Base-by-base conservation (phyloP, 345 rosid species). In the Linum usitatissimum region DNA sequence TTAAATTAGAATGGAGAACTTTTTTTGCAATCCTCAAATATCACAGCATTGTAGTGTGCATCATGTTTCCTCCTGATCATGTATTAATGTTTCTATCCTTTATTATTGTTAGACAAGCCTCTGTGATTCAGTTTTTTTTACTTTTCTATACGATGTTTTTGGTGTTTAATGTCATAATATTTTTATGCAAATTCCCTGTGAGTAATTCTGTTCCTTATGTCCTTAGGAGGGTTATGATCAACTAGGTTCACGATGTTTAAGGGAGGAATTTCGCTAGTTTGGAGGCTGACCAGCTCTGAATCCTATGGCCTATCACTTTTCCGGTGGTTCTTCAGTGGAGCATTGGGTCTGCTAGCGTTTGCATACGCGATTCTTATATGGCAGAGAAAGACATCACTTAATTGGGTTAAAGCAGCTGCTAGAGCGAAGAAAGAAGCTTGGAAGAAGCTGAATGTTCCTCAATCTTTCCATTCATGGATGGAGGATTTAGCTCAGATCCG, bases 321-420 rank as follows among this genome's bases (percentile, higher is more conserved):
- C 6, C 86, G 89, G 42, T 83, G 85, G 80, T 71, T 79, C 36
- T 66, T 78, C 9, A 80, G 81, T 28, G 77, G 78, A 15, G 66
- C 76, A 18, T 60, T 79, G 38, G 84, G 89, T 2, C 3, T 79
- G 23, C 57, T 76, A 1, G 84, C 77, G 53, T 54, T 84, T 45
- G 40, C 76, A 1, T 81, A 79, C 68, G 78, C 70, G 8, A 71
- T 80, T 56, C 75, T 81, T 45, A 84, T 64, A 73, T 84, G 89
- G 89, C 89, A 84, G 74, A 77, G 77, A 53, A 84, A 61, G 36
- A 64, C 70, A 18, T 84, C 86, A 62, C 60, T 81, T 0, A 74
- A 84, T 15, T 81, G 86, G 84, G 78, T 81, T 39, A 75, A 81
- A 71, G 89, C 82, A 65, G 86, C 89, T 63, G 89, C 86, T 4